Evolutionary conservation across 2,329 filamentous ascomycete species (phyloP), one percentile per base, ranked within the genome.

Genomic region (Scedosporium dehoogii): DNA sequence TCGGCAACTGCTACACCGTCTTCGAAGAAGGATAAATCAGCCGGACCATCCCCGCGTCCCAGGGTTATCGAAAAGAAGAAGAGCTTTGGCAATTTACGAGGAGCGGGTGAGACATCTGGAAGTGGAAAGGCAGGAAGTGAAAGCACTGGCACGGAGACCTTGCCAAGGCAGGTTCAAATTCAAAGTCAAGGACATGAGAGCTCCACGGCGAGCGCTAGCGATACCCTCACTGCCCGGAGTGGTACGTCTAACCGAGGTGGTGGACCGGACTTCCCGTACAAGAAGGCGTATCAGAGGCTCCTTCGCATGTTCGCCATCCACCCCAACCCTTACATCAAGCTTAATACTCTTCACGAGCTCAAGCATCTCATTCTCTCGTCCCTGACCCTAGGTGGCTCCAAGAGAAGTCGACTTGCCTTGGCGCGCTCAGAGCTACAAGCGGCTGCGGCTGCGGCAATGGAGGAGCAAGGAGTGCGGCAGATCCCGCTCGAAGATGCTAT

Each of bases 241-340:
- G 70, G 66, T 53, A 66, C 67, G 21, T 63, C 68, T 4, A 59
- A 42, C 41, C 33, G 18, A 18, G 60, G 63, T 42, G 38, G 42
- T 12, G 46, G 55, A 3, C 66, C 74, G 1, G 85, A 89, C 46
- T 96, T 96, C 68, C 90, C 90, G 0, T 97, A 93, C 70, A 85
- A 85, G 60, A 85, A 86, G 67, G 89, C 92, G 0, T 97, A 96
- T 70, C 82, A 86, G 66, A 86, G 88, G 12, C 79, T 97, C 1
- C 79, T 97, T 38, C 86, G 85, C 66, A 92, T 91, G 76, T 96
- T 99, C 68, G 91, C 90, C 51, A 90, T 92, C 3, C 90, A 96
- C 67, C 90, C 91, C 0, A 96, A 94, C 70, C 94, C 94, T 0
- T 89, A 89, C 67, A 82, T 85, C 23, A 99, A 99, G 74, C 81